phyloP scores from a whole-genome alignment of 805 yeast genomes.

The Clavispora fructus region DNA sequence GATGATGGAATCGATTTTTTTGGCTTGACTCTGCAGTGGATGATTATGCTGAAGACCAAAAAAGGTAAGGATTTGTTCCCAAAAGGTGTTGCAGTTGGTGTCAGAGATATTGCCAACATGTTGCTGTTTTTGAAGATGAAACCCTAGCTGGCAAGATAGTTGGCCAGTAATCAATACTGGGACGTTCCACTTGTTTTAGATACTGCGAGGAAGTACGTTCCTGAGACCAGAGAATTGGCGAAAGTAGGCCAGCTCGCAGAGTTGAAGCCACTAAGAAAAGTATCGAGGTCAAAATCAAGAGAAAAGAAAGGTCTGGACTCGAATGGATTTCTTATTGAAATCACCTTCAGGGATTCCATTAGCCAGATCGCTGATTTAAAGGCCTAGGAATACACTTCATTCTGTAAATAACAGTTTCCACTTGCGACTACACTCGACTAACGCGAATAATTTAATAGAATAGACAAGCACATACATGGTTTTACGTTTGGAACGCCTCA shows the following conservation, averaged over 20 bases:
- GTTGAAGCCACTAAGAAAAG: neutral
- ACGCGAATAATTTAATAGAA: neutral
- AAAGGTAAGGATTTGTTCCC: neutral
- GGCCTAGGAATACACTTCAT: no score
- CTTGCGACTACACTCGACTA: neutral
- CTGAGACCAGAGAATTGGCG: conserved; percentile 16
- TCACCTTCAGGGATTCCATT: neutral
- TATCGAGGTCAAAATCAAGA: neutral
- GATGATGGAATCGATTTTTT: conserved; percentile 12
- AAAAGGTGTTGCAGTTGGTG: conserved; percentile 9
- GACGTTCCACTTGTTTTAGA: conserved; percentile 17
- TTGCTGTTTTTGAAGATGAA: conserved; percentile 17
- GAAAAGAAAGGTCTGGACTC: neutral
- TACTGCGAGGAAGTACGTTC: conserved; percentile 18
- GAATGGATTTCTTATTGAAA: conserved; percentile 1
- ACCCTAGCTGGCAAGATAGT: conserved; percentile 10
- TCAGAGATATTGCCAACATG: conserved; percentile 19
- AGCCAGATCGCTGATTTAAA: neutral
- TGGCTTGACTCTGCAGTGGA: conserved; percentile 20
- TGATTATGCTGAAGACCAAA: neutral
- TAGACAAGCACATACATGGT: neutral
- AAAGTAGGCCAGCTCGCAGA: conserved; percentile 6
- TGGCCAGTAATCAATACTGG: conserved; percentile 15
- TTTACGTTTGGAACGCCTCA: conserved; percentile 39
- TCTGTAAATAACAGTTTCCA: no score